These are phyloP conservation scores for Lactarius quietus DNA, from an alignment of 768 basidiomycete species.

Conservation along the genomic window DNA sequence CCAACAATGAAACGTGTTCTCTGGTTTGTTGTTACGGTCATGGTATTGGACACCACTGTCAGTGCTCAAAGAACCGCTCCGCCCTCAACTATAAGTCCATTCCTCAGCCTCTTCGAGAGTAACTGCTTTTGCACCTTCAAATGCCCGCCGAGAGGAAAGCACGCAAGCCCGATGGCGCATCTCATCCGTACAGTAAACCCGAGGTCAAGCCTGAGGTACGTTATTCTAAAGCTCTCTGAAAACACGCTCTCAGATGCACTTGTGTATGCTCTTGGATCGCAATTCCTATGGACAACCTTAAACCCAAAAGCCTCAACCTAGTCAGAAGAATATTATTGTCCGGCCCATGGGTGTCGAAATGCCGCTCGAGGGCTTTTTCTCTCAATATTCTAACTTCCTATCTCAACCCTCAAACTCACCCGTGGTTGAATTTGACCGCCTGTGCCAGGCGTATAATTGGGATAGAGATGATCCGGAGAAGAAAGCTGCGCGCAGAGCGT, in stretches of 20 bases:
- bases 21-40: not conserved
- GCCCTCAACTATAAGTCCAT: not conserved
- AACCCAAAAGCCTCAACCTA: not conserved
- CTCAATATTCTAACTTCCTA: slow-evolving; percentile 17
- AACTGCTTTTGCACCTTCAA: too few relatives aligned
- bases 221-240: not conserved
- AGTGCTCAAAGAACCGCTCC: not conserved
- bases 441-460: slow-evolving; percentile 4
- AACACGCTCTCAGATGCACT: not conserved
- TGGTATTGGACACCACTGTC: not conserved
- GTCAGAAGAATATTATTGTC: not conserved
- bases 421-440: slow-evolving; percentile 14
- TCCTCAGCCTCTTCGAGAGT: too few relatives aligned
- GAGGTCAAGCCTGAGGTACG: not conserved
- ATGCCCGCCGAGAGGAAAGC: not conserved
- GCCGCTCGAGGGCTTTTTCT: slow-evolving; percentile 24
- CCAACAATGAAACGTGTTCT: too few relatives aligned
- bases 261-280: not conserved
- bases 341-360: not conserved
- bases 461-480: too few relatives aligned
- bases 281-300: not conserved
- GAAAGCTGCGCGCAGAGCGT: slow-evolving; percentile 6
- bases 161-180: not conserved
- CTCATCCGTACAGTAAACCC: not conserved
- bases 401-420: slow-evolving; percentile 12